Evolutionary conservation across 441 rosid genomes (phyloP).

Genomic region (Euphorbia corollata): DNA sequence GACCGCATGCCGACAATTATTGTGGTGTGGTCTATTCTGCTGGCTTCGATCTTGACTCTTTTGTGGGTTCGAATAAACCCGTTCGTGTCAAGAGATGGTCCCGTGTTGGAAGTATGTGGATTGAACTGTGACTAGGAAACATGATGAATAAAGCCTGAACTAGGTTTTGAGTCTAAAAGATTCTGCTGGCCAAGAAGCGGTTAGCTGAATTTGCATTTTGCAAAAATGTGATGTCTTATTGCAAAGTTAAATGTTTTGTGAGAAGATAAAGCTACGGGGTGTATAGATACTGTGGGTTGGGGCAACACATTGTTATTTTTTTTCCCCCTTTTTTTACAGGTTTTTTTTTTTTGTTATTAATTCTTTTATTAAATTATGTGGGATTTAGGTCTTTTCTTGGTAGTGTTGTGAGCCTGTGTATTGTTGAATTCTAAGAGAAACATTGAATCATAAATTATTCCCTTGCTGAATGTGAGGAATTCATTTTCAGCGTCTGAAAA

Average conservation of each 20-base stretch:
- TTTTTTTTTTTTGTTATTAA: constrained; percentile 32
- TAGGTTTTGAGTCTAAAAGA: neutral
- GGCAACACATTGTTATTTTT: constrained; percentile 28
- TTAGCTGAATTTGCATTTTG: constrained; percentile 7
- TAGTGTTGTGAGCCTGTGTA: constrained; percentile 24
- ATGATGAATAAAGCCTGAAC: neutral
- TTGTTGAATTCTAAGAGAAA: constrained; percentile 18
- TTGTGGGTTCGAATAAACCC: constrained; percentile 91
- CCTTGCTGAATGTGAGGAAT: constrained; percentile 28
- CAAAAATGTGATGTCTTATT: constrained; percentile 19
- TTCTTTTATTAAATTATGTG: constrained; percentile 41
- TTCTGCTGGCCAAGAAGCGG: constrained; percentile 9
- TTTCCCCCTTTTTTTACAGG: constrained; percentile 17
- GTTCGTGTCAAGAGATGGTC: constrained; percentile 58
- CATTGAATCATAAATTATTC: constrained; percentile 27
- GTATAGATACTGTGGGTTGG: constrained; percentile 45
- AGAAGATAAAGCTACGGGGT: constrained; percentile 32
- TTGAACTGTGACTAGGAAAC: constrained; percentile 53
- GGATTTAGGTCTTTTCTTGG: constrained; percentile 12
- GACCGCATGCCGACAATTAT: constrained; percentile 81
- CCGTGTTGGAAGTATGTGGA: constrained; percentile 73
- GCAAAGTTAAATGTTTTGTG: constrained; percentile 25
- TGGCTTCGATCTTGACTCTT: constrained; percentile 80
- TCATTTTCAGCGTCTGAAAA: constrained; percentile 20
- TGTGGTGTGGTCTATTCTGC: constrained; percentile 83